Base-by-base conservation (phyloP, 352 stramenopile genomes). In the Phytophthora sp. region DNA sequence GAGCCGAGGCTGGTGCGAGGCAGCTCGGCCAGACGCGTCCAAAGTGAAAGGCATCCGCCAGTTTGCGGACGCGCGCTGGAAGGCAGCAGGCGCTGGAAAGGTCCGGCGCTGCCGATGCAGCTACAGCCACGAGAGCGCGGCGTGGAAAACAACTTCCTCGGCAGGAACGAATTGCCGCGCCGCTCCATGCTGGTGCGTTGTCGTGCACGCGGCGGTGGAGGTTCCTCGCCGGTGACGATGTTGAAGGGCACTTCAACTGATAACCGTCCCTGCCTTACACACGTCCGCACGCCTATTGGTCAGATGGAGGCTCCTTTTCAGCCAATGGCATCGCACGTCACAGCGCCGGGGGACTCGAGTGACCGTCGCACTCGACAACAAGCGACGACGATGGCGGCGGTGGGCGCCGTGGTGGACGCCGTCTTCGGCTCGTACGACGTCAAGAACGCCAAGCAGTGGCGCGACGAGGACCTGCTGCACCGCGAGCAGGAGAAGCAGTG, bases 401-500 rank as follows among this genome's bases (percentile, higher is more conserved):
- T 92, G 0, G 77, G 80, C 4, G 82, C 82, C 12, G 79, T 89
- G 15, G 79, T 94, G 52, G 80, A 89, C 61, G 82, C 81, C 11
- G 77, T 94, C 50, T 89, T 94, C 64, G 82, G 84, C 21, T 90
- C 83, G 37, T 94, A 94, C 57, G 84, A 94, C 61, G 69, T 94
- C 54, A 91, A 94, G 68, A 88, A 89, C 57, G 79, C 82, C 43
- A 89, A 90, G 67, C 82, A 91, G 49, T 94, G 84, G 84, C 84
- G 84, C 9, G 72, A 91, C 41, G 84, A 94, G 32, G 84, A 94
- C 61, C 27, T 94, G 6, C 52, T 87, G 32, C 62, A 92, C 53
- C 81, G 81, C 23, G 77, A 84, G 38, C 82, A 94, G 59, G 74
- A 90, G 65, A 91, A 88, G 60, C 84, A 94, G 65, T 91, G 81